Base-by-base conservation (phyloP, 208 protist species). In the Leishmania lainsoni region DNA sequence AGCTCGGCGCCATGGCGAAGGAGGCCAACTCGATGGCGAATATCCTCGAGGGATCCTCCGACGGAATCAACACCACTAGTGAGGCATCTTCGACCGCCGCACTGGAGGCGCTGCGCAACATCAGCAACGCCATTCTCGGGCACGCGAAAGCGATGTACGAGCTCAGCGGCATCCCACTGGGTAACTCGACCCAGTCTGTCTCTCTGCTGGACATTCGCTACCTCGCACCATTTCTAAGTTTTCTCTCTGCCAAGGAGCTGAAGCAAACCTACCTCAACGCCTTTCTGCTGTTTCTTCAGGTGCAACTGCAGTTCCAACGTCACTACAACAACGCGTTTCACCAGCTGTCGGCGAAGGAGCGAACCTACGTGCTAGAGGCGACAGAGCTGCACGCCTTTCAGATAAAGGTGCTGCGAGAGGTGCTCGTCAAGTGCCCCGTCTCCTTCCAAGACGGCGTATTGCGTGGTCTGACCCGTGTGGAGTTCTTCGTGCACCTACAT, bases 211-310 rank as follows among this genome's bases (percentile, higher is more conserved):
- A 96, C 65, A 89, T 93, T 54, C 92, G 92, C 68, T 96, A 93
- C 83, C 26, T 96, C 35, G 87, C 90, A 29, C 92, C 92, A 0
- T 94, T 96, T 78, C 79, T 96, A n/a, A 89, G 92, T 76, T 88
- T 93, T n/a, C 79, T 92, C 39, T 56, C 84, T n/a, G 66, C 84
- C 0, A 81, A 79, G 58, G 93, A 96, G 72, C 85, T 96, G 61
- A 52, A 73, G 66, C 56, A 86, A 52, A 86, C 75, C 22, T 94
- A 93, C 75, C 83, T 96, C 32, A 87, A 81, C 26, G 79, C 80
- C 16, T 92, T 94, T 42, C 79, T 96, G 14, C 89, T 91, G 78
- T 94, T 95, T 93, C 82, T 94, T 51, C 91, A 94, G 77, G 83
- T 91, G 74, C 92, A 96, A 75, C 86, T 96, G 59, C 85, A 92